phyloP scores from a whole-genome alignment of 2,329 filamentous ascomycete genomes.

The Balansia obtecta region DNA sequence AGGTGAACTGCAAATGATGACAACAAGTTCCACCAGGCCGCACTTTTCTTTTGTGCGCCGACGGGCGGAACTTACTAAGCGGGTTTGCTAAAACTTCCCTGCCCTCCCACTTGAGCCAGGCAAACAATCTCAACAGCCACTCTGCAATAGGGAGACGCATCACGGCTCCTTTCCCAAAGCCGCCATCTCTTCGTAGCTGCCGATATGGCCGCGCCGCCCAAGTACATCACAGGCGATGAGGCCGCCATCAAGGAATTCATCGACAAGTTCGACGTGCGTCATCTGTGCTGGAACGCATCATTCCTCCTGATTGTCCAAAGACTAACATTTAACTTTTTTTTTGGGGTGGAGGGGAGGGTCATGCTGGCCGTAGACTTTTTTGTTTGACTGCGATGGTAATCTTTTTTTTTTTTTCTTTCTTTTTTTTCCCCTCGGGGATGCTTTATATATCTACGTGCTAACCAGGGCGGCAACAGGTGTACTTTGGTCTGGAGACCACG shows the following conservation, averaged over 20 bases:
- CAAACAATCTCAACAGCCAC: background rate
- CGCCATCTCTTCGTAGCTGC: background rate
- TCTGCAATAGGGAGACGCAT: background rate
- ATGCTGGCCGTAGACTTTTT: conserved; percentile 36
- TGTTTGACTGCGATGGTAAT: conserved; percentile 95
- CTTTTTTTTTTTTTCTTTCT: too few species aligned
- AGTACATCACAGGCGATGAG: conserved; percentile 68
- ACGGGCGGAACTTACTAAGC: background rate
- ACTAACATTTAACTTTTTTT: conserved; percentile 20
- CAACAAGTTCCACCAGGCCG: background rate
- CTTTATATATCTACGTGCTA: too few species aligned
- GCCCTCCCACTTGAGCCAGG: too few species aligned
- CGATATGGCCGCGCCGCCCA: conserved; percentile 25
- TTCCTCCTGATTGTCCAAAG: background rate
- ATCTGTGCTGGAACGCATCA: conserved; percentile 5
- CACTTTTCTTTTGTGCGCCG: background rate
- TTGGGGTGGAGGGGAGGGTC: too few species aligned
- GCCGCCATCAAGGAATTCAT: conserved; percentile 72
- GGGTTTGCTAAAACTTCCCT: too few species aligned
- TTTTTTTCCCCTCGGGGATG: too few species aligned
- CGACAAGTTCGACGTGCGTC: conserved; percentile 78
- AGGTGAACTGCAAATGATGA: background rate
- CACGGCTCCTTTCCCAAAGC: background rate
- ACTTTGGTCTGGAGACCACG: conserved; percentile 86
- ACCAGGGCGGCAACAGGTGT: conserved; percentile 49